phyloP scores from a whole-genome alignment of 148 eudicot genomes.

The Gaultheria prostrata region DNA sequence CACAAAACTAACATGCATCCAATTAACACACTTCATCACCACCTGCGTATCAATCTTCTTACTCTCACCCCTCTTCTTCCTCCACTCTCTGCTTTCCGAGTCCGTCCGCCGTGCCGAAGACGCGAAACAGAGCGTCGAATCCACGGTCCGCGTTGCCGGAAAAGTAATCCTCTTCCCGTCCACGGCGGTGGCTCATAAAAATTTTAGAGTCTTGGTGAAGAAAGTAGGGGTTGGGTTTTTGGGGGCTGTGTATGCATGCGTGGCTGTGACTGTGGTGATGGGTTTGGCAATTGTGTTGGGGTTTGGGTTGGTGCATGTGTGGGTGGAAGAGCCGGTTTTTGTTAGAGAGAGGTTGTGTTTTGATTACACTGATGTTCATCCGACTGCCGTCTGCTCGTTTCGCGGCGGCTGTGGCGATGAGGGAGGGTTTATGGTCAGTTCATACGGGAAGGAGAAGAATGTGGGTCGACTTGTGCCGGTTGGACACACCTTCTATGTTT shows the following conservation, averaged over 20 bases:
- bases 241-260: constrained; percentile 45
- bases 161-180: background rate
- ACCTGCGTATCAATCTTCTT: constrained; percentile 22
- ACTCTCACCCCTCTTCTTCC: constrained; percentile 20
- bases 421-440: background rate
- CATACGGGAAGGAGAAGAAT: background rate
- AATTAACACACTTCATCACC: constrained; percentile 32
- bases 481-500: constrained; percentile 55
- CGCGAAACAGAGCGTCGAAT: background rate
- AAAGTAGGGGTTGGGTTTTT: constrained; percentile 45
- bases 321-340: constrained; percentile 71
- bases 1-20: constrained; percentile 33
- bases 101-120: constrained; percentile 17
- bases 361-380: constrained; percentile 51
- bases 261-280: constrained; percentile 42
- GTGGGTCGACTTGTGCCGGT: constrained; percentile 37
- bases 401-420: background rate
- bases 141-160: constrained; percentile 1
- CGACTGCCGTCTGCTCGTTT: constrained; percentile 45
- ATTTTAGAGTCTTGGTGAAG: constrained; percentile 15
- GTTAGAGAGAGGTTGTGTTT: constrained; percentile 45
- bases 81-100: constrained; percentile 24
- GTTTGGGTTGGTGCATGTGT: constrained; percentile 41
- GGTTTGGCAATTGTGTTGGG: constrained; percentile 43
- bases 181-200: background rate